Evolutionary conservation across 192 early-diverging fungal species (phyloP), one percentile per base, ranked within the genome.

Genomic region (Haplosporangium gracile): DNA sequence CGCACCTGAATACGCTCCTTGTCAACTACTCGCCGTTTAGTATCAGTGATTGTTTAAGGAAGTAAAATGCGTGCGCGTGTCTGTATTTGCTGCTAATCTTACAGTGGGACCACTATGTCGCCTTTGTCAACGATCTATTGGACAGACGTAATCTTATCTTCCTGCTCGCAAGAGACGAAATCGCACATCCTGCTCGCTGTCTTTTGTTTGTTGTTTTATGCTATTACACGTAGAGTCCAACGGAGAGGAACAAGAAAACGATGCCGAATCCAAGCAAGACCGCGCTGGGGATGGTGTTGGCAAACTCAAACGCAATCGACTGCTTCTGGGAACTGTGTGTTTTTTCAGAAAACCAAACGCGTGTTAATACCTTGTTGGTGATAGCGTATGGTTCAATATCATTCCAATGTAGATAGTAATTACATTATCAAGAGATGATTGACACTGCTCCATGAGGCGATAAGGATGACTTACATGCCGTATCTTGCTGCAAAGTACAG

Each of bases 401-500:
- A n/a, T 1, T 70, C 38, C n/a, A 26, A 39, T 39, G 15, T 36
- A 22, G 16, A 22, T 38, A 11, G 0, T 70, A 9, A 10, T 22
- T 6, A 0, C 68, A 4, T 70, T 70, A 5, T 65, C 26, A 11
- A 32, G 60, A 32, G 26, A 32, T 65, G 10, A 4, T 36, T 49
- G 11, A 2, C 32, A 32, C 5, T 36, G 63, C 22, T 32, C 29
- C 73, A 18, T 22, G 36, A 8, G 18, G 2, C 29, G 68, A 39
- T 0, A 73, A 43, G 39, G 22, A 20, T 8, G 34, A 74, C 80
- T 24, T 86, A 86, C 84, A 86, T 72, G 49, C 84, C 84, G 74
- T 81, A 86, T 75, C 77, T 86, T 70, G 84, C 79, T 38, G 79
- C 84, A 63, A 86, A 81, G 42, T 81, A 86, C 51, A 86, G 76